Evolutionary conservation across 805 yeast genomes (phyloP), one percentile per base, ranked within the genome.

Genomic region (Metschnikowia lochheadii): DNA sequence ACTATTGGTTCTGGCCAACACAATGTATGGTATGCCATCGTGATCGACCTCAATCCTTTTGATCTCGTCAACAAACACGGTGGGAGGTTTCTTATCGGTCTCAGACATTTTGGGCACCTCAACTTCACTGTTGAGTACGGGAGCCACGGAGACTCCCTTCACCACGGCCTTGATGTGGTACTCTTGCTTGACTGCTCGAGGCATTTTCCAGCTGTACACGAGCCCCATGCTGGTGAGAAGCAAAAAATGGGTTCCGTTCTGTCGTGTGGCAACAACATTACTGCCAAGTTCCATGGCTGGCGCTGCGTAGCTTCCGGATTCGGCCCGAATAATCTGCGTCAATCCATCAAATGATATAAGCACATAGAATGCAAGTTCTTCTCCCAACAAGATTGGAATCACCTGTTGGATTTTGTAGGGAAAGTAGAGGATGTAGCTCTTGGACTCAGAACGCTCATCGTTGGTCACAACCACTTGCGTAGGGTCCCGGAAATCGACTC

Each of bases 261-360:
- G 71, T 15, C 65, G 63, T 45, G 79, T 50, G 20, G 66, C 67
- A 0, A 76, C 64, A 0, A 81, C 64, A 46, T 73, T 73, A 13
- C 66, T 66, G 0, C 87, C 87, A 3, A 83, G 49, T 58, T 82
- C 85, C 10, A 82, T 60, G 10, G 73, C 63, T 2, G 87, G 83
- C 44, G 70, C 60, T 1, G 75, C 53, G 29, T 69, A 68, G 21
- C 76, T 60, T 0, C 87, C 87, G 6, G 74, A 56, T 6, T 66
- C 63, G 0, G 78, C 69, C 1, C 77, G 64, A 6, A 77, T 57
- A 0, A 81, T 55, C 52, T 78, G 75, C 13, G 84, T 56, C 0
- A 80, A 65, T 0, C 90, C 90, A 31, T 76, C 70, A 43, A 83
- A 83, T 0, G 88, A 81, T 0, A 84, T 73, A 20, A 82, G 61